phyloP scores from a whole-genome alignment of 352 stramenopile genomes.

The Phytopythium aichiense region DNA sequence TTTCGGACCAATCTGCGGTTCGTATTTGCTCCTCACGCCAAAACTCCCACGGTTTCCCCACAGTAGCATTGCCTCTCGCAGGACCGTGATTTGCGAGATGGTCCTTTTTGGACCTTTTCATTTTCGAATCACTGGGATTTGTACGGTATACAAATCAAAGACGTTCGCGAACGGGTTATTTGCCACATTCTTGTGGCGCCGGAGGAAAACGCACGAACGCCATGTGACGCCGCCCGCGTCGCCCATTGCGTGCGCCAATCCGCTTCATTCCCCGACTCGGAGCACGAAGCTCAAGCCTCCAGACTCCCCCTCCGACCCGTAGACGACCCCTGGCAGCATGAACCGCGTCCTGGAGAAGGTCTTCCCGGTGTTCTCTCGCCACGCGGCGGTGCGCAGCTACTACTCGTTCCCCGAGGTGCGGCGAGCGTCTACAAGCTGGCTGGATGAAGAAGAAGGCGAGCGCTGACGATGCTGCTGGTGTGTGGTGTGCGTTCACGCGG shows the following conservation, averaged over 20 bases:
- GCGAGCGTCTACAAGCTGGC: not conserved
- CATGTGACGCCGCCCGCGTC: not conserved
- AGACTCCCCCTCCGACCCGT: not conserved
- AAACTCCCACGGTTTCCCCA: too few relatives aligned
- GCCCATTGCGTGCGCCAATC: not conserved
- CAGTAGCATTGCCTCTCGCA: too few relatives aligned
- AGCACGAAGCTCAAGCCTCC: not conserved
- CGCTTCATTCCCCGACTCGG: not conserved
- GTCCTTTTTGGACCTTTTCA: too few relatives aligned
- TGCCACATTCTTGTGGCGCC: not conserved
- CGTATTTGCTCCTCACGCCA: too few relatives aligned
- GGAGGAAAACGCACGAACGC: too few relatives aligned
- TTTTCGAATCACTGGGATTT: too few relatives aligned
- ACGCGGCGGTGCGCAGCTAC: slow-evolving; percentile 35
- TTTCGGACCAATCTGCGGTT: too few relatives aligned
- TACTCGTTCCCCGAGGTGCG: slow-evolving; percentile 60
- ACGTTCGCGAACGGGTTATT: not conserved
- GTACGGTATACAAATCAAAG: too few relatives aligned
- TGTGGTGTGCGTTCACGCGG: not conserved
- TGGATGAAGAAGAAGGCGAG: not conserved
- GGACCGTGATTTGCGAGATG: too few relatives aligned
- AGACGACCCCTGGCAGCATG: slow-evolving; percentile 26
- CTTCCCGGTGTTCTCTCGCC: slow-evolving; percentile 55
- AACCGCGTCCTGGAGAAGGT: slow-evolving; percentile 67
- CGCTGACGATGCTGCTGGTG: not conserved